Percentiles rank a stretch among this genome's conserved stretches.
phyloP scores from a whole-genome alignment of 352 stramenopile species.

The Elongisporangium undulatum region DNA sequence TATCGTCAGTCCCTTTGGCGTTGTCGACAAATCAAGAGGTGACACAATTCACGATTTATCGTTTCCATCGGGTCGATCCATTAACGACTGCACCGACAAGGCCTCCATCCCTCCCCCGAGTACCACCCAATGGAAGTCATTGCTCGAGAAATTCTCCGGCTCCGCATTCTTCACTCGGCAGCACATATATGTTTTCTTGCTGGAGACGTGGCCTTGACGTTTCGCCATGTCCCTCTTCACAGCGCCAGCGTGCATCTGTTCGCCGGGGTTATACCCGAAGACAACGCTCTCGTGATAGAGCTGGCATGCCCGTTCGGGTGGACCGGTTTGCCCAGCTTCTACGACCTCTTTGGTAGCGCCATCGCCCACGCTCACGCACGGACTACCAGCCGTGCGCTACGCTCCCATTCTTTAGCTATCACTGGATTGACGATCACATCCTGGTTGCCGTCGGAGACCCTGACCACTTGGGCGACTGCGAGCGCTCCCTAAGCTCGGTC shows the following conservation, averaged over 20 bases:
- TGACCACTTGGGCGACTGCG: too few relatives aligned
- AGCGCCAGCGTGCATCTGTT: conserved; percentile 13
- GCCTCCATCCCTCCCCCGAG: conserved; percentile 11
- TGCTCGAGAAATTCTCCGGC: conserved; percentile 3
- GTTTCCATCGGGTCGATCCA: conserved; percentile 5
- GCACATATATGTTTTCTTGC: conserved; percentile 1
- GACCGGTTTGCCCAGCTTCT: conserved; percentile 8
- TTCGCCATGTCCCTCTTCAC: conserved; percentile 11
- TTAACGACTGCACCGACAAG: conserved; percentile 15
- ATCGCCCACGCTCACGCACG: not conserved
- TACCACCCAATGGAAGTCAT: conserved; percentile 13
- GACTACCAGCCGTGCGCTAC: not conserved
- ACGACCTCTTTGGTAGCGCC: conserved; percentile 1
- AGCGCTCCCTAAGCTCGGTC: too few relatives aligned
- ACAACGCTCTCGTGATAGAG: conserved; percentile 15
- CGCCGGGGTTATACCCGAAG: conserved; percentile 7
- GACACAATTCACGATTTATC: conserved; percentile 13
- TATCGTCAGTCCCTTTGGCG: conserved; percentile 10
- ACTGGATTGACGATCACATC: conserved; percentile 2
- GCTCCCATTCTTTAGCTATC: conserved; percentile 2
- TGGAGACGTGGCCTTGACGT: conserved; percentile 8
- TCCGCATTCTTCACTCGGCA: not conserved
- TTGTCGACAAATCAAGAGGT: conserved; percentile 9
- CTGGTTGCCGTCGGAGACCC: not conserved
- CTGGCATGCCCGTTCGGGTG: conserved; percentile 10